Percentiles rank a stretch among this genome's conserved stretches.
Evolutionary conservation across 306 rosid genomes (phyloP).

Genomic region (Pueraria montana): DNA sequence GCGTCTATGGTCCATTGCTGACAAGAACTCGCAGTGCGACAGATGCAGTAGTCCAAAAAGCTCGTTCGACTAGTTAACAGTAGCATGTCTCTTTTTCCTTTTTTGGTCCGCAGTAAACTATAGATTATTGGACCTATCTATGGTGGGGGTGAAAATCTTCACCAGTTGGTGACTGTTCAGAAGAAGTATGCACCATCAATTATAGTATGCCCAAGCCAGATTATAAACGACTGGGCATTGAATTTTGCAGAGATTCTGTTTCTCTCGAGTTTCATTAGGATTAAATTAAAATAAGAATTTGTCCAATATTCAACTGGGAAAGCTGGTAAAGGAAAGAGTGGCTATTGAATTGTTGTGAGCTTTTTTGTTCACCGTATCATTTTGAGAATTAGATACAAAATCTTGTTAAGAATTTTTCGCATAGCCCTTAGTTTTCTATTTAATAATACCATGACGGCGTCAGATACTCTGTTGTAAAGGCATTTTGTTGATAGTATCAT

Average conservation of each 20-base stretch:
- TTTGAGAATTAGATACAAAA: neutral
- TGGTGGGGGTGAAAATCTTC: slow-evolving; percentile 26
- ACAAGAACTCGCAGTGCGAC: slow-evolving; percentile 81
- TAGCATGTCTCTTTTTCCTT: slow-evolving; percentile 7
- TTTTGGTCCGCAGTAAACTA: slow-evolving; percentile 30
- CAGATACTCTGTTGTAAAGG: neutral
- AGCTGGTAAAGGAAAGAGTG: slow-evolving; percentile 27
- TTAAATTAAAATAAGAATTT: slow-evolving; percentile 34
- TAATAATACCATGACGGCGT: neutral
- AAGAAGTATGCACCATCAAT: slow-evolving; percentile 37
- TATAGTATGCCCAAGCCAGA: slow-evolving; percentile 58
- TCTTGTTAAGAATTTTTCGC: neutral
- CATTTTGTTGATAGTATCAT: neutral
- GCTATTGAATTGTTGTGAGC: slow-evolving; percentile 19
- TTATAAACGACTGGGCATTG: slow-evolving; percentile 58
- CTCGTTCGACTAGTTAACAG: slow-evolving; percentile 57
- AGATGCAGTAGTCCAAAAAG: slow-evolving; percentile 60
- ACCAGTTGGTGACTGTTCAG: slow-evolving; percentile 29
- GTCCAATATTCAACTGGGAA: slow-evolving; percentile 13
- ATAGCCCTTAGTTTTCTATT: neutral
- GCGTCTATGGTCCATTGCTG: slow-evolving; percentile 56
- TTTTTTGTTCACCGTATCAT: slow-evolving; percentile 26
- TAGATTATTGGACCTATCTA: slow-evolving; percentile 40
- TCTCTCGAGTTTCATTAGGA: slow-evolving; percentile 42
- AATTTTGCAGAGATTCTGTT: slow-evolving; percentile 71